Conservation (phyloP, 352 stramenopile genomes). For the Globisporangium perplexum region DNA sequence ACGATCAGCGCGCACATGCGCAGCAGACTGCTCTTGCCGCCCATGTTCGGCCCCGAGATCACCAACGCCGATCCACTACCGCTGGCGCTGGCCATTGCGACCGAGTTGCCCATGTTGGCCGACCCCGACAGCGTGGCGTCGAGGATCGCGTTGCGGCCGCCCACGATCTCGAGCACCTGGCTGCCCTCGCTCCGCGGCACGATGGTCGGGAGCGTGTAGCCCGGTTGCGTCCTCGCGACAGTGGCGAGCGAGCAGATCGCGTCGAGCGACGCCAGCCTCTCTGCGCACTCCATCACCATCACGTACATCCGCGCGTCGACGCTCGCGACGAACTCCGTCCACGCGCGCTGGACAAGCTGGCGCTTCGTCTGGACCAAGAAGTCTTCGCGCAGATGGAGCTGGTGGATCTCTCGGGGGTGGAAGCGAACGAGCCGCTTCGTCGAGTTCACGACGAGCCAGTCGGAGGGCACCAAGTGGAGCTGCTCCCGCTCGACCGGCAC, state of each 20-base stretch:
- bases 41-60: slow-evolving; percentile 85
- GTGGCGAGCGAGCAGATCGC: background rate
- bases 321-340: background rate
- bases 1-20: slow-evolving; percentile 53
- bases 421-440: slow-evolving; percentile 37
- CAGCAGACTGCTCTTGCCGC: slow-evolving; percentile 71
- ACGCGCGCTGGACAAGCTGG: slow-evolving; percentile 17
- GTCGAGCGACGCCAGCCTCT: background rate
- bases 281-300: background rate
- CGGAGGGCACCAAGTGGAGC: slow-evolving; percentile 17
- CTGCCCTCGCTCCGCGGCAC: background rate
- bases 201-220: background rate
- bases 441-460: slow-evolving; percentile 43
- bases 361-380: slow-evolving; percentile 25
- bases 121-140: background rate
- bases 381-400: slow-evolving; percentile 28
- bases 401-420: slow-evolving; percentile 28
- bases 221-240: background rate
- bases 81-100: background rate
- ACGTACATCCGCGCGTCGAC: background rate
- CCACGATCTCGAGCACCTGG: background rate
- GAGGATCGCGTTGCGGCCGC: background rate
- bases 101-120: background rate
- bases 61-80: slow-evolving; percentile 15
- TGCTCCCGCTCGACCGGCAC: slow-evolving; percentile 6